Conservation (phyloP, 2,329 filamentous ascomycete species). For the Aureobasidium sp. region DNA sequence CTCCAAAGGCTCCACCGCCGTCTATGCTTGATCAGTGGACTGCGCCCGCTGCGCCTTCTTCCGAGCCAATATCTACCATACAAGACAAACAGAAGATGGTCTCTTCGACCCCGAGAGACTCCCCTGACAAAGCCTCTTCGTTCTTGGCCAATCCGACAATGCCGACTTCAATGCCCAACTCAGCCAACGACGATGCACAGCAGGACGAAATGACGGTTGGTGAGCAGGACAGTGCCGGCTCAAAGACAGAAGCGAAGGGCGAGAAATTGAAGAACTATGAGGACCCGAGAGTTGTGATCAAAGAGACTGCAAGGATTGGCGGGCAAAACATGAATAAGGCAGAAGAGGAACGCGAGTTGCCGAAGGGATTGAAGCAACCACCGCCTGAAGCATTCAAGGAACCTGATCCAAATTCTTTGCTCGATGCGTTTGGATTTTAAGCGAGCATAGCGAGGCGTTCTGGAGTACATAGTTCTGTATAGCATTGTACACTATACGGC, state of each 20-base stretch:
- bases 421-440: slow-evolving; percentile 91
- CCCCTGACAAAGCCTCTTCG: neutral
- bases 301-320: slow-evolving; percentile 26
- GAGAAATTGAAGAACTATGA: no score
- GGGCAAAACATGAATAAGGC: slow-evolving; percentile 34
- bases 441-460: neutral
- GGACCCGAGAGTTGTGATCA: slow-evolving; percentile 8
- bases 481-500: neutral
- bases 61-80: neutral
- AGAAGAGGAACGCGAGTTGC: slow-evolving; percentile 16
- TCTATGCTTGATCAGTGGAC: slow-evolving; percentile 11
- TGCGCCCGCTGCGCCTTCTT: neutral
- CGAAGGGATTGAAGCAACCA: slow-evolving; percentile 41
- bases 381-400: slow-evolving; percentile 79
- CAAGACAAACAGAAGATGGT: neutral
- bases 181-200: neutral
- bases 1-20: neutral
- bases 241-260: neutral
- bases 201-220: neutral
- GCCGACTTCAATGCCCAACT: slow-evolving; percentile 9
- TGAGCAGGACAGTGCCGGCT: neutral
- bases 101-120: neutral
- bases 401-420: slow-evolving; percentile 78
- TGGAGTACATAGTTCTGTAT: neutral
- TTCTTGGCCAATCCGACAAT: slow-evolving; percentile 8